Evolutionary conservation across 2,329 filamentous ascomycete genomes (phyloP).

Genomic region (Camillea tinctor): DNA sequence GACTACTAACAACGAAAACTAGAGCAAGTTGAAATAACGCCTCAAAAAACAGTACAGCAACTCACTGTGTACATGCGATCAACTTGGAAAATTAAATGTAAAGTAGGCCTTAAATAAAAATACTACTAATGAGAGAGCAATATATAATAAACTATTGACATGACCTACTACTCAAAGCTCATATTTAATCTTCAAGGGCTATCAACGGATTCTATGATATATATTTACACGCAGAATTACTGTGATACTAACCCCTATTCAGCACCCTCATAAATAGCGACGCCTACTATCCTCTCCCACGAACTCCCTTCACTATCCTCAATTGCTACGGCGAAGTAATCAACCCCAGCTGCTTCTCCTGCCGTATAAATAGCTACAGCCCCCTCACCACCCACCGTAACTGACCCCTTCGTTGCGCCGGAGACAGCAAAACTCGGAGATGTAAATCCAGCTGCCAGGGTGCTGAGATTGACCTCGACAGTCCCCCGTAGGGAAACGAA

Average conservation of each 20-base stretch:
- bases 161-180: neutral
- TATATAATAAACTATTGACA: neutral
- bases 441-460: slow-evolving; percentile 24
- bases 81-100: neutral
- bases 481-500: slow-evolving; percentile 28
- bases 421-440: slow-evolving; percentile 13
- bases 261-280: neutral
- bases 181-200: neutral
- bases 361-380: slow-evolving; percentile 14
- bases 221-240: no score
- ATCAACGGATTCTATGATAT: neutral
- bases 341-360: slow-evolving; percentile 13
- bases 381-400: slow-evolving; percentile 10
- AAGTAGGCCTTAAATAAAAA: neutral
- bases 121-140: neutral
- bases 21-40: no score
- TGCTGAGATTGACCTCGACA: slow-evolving; percentile 25
- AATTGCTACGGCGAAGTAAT: slow-evolving; percentile 14
- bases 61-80: no score
- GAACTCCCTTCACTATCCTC: slow-evolving; percentile 20
- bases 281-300: slow-evolving; percentile 20
- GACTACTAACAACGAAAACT: no score
- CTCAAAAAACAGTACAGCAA: no score
- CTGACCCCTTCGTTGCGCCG: slow-evolving; percentile 12
- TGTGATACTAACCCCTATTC: no score